Conservation (phyloP, 345 rosid genomes). For the Fremontodendron californicum region DNA sequence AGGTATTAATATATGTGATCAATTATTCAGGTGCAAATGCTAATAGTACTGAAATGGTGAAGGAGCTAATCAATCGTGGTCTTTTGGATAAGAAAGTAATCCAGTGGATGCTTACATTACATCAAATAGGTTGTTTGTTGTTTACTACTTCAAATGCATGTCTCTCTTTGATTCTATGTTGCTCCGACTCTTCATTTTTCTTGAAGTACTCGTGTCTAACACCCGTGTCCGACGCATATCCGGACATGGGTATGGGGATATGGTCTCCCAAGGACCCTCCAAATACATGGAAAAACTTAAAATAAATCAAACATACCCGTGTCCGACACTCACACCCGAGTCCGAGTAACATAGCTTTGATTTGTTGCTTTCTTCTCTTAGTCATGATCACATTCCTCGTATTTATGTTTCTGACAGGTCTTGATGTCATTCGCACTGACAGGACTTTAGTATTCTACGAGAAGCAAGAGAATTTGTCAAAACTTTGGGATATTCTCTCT, state of each 20-base stretch:
- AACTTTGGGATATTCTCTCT: conserved; percentile 95
- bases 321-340: no score
- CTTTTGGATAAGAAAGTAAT: conserved; percentile 75
- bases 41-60: conserved; percentile 45
- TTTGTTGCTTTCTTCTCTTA: conserved; percentile 1
- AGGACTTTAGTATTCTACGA: conserved; percentile 87
- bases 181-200: no score
- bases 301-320: no score
- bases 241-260: no score
- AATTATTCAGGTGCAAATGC: conserved; percentile 28
- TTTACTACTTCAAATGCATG: background rate
- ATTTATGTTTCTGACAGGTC: conserved; percentile 41
- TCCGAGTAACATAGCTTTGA: no score
- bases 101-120: conserved; percentile 86
- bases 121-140: conserved; percentile 81
- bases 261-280: no score
- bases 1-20: background rate
- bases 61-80: conserved; percentile 48
- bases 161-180: background rate
- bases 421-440: conserved; percentile 94
- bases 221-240: no score
- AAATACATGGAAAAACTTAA: no score
- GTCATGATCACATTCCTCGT: background rate
- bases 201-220: no score
- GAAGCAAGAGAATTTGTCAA: conserved; percentile 82